Base-by-base conservation (phyloP, 768 basidiomycete species). In the Gloeopeniophorella convolvens region DNA sequence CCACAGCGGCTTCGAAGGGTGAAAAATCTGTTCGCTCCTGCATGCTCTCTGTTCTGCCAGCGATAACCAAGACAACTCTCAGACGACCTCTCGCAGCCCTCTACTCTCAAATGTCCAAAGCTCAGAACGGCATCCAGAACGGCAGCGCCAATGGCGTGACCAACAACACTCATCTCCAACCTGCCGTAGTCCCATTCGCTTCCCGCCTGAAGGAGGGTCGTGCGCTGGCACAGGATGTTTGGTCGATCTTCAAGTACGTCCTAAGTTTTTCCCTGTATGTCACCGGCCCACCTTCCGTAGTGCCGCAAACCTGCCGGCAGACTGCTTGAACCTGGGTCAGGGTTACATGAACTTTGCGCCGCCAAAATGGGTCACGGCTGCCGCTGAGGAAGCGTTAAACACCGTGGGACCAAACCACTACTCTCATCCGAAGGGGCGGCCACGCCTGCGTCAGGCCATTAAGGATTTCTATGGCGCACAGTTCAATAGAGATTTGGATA, bases 241-340 rank as follows among this genome's bases (percentile, higher is more conserved):
- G 91, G 91, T 86, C 87, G 1, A 87, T 93, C 60, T 93, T 78
- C 79, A 89, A 88, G 89, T 89, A 54, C 21, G 32, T 34, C 24
- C 49, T 30, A 37, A 21, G 37, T 33, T 61, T 48, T 36, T 39
- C 34, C 28, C 42, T 30, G 37, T 40, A 56, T 45, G 33, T 48
- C n/a, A 16, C 41, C 21, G 31, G 39, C 26, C 31, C 48, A 36
- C 28, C 16, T 64, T 8, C 3, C 26, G 15, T 36, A 96, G 92
- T 63, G 90, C 78, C 36, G 83, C 76, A 34, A 95, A 96, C 62
- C 76, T 98, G 56, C 95, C 95, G 0, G 56, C 79, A 9, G 90
- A 97, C 64, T 91, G 90, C 57, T 87, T 99, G 64, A 99, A 99
- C 68, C 83, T 99, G 36, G 95, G 95, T 4, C 95, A 82, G 57